Evolutionary conservation across 169 alveolate species (phyloP).

Genomic region (Cardiosporidium cionae): DNA sequence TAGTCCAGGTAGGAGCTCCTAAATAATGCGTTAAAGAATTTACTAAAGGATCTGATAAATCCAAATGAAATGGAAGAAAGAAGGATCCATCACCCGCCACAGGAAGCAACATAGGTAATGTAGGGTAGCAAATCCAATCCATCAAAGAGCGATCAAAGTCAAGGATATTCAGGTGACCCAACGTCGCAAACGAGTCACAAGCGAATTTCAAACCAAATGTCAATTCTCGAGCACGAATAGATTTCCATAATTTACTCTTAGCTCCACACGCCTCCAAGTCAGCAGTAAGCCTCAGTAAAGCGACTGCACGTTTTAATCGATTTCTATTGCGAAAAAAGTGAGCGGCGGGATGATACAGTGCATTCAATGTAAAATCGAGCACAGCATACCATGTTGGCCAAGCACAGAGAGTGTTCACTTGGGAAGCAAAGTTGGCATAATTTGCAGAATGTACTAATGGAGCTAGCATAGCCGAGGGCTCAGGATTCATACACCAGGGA

Average conservation of each 20-base stretch:
- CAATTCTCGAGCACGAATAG: slow-evolving; percentile 41
- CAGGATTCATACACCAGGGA: slow-evolving; percentile 37
- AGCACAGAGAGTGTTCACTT: slow-evolving; percentile 21
- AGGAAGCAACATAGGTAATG: slow-evolving; percentile 25
- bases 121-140: slow-evolving; percentile 26
- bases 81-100: slow-evolving; percentile 21
- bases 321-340: slow-evolving; percentile 1
- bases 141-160: slow-evolving; percentile 27
- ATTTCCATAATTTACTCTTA: slow-evolving; percentile 19
- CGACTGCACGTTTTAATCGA: slow-evolving; percentile 11
- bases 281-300: background rate
- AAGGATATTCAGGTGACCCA: slow-evolving; percentile 26
- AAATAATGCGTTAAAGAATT: background rate
- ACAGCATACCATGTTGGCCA: background rate
- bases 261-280: background rate
- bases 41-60: background rate
- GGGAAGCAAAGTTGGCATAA: slow-evolving; percentile 26
- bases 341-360: slow-evolving; percentile 20
- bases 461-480: slow-evolving; percentile 25
- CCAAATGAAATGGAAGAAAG: background rate
- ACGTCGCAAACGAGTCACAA: slow-evolving; percentile 9
- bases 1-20: background rate
- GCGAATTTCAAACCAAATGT: slow-evolving; percentile 30
- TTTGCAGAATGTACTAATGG: slow-evolving; percentile 19
- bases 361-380: background rate